Base-by-base conservation (phyloP, 2,329 filamentous ascomycete species). In the Drechslerella stenobrocha region DNA sequence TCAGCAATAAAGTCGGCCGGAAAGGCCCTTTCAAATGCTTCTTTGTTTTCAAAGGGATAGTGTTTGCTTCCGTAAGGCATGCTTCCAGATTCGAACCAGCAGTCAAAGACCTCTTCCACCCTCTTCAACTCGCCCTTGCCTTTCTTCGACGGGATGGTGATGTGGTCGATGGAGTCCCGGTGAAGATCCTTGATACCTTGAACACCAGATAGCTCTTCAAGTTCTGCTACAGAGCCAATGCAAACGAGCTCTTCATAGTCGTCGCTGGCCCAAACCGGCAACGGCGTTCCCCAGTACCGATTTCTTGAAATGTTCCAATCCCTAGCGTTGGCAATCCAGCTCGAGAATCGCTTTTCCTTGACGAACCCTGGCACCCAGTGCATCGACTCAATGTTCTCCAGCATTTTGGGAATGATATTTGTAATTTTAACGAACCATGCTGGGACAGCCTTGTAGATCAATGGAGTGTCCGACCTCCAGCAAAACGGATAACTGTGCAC, bases 261-360 rank as follows among this genome's bases (percentile, higher is more conserved):
- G 26, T 95, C 89, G 74, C 89, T 95, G 34, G 89, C 87, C 92
- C 92, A 97, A 32, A 96, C 77, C 4, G 91, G 91, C 64, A 96
- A 85, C 1, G 91, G 91, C 0, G 90, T 96, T 51, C 92, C 92
- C 92, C 92, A 96, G 78, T 95, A 97, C 58, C 92, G 84, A 76
- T 95, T 96, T 71, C 92, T 83, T 55, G 90, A 93, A 28, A 97
- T 87, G 75, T 96, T 95, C 92, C 92, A 97, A 77, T 97, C 92
- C 64, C 87, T 86, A 11, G 92, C 91, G 75, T 92, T 92, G 65
- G 83, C 80, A 70, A 97, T 92, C 92, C 92, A 96, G 78, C 86
- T 93, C 45, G 87, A 84, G 73, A 97, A 97, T 11, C 92, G 85
- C 75, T 87, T 88, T 73, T 96, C 91, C 77, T 96, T 96, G 69